Percentiles rank a stretch among this genome's conserved stretches.
Conservation (phyloP, 345 rosid species). For the Gossypioides kirkii region DNA sequence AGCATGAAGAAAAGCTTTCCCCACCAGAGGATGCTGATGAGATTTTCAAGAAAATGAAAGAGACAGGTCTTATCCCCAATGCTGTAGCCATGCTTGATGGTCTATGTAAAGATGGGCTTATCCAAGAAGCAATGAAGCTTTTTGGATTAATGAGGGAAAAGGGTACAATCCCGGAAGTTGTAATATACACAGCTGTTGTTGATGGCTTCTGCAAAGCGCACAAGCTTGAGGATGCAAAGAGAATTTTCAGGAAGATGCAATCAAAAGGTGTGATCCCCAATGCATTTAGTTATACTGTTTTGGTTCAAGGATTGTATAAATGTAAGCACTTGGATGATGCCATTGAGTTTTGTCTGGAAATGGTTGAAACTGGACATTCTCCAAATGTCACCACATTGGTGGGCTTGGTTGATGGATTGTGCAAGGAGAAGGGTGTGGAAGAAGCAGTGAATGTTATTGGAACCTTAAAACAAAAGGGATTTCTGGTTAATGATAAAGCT, state of each 20-base stretch:
- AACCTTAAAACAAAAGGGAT: constrained; percentile 55
- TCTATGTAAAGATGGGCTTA: constrained; percentile 86
- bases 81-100: constrained; percentile 98
- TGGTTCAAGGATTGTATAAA: constrained; percentile 64
- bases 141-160: constrained; percentile 76
- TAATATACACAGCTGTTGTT: constrained; percentile 85
- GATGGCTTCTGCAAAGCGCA: constrained; percentile 86
- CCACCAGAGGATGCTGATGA: constrained; percentile 45
- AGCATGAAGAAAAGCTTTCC: constrained; percentile 22
- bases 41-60: constrained; percentile 83
- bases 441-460: constrained; percentile 44
- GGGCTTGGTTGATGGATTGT: constrained; percentile 71
- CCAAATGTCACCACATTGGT: constrained; percentile 77
- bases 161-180: constrained; percentile 87
- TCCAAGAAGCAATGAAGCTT: constrained; percentile 87
- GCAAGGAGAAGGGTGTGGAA: constrained; percentile 59
- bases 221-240: constrained; percentile 68
- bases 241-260: constrained; percentile 84
- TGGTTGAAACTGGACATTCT: constrained; percentile 87
- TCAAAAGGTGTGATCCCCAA: constrained; percentile 59
- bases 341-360: constrained; percentile 47
- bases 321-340: constrained; percentile 61
- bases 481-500: constrained; percentile 55
- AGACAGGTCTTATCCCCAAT: constrained; percentile 81
- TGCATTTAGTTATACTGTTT: constrained; percentile 55